Evolutionary conservation across 2,329 filamentous ascomycete species (phyloP).

Genomic region (Coleophoma cylindrospora): DNA sequence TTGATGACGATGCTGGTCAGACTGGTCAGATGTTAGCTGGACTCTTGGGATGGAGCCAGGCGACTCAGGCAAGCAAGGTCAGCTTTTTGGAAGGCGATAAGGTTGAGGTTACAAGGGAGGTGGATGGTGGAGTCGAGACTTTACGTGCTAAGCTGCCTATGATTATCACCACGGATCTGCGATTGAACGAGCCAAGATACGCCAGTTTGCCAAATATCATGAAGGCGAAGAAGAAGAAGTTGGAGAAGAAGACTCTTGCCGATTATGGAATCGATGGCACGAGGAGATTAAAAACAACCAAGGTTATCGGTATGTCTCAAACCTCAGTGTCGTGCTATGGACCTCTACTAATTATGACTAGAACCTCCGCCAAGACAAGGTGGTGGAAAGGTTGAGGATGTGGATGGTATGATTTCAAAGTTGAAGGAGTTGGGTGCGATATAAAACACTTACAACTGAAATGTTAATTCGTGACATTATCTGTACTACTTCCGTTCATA

Average conservation of each 20-base stretch:
- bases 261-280: constrained; percentile 76
- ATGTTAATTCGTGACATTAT: no score
- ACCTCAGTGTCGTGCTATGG: background rate
- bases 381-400: constrained; percentile 95
- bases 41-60: constrained; percentile 86
- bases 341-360: constrained; percentile 26
- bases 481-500: no score
- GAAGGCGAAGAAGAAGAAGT: constrained; percentile 99
- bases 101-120: constrained; percentile 81
- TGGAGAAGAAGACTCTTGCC: constrained; percentile 83
- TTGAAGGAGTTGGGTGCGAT: constrained; percentile 88
- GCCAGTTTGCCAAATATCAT: constrained; percentile 97
- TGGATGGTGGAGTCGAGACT: constrained; percentile 93
- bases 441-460: no score
- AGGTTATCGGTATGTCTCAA: constrained; percentile 67
- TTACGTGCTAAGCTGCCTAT: constrained; percentile 80
- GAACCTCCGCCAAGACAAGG: constrained; percentile 87
- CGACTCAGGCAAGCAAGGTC: constrained; percentile 86
- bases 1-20: constrained; percentile 93
- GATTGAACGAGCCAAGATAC: constrained; percentile 92
- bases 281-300: constrained; percentile 79
- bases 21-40: constrained; percentile 98
- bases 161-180: constrained; percentile 90
- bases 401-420: constrained; percentile 89
- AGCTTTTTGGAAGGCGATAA: constrained; percentile 61